Base-by-base conservation (phyloP, 2,329 filamentous ascomycete genomes). In the Escovopsis sp. region DNA sequence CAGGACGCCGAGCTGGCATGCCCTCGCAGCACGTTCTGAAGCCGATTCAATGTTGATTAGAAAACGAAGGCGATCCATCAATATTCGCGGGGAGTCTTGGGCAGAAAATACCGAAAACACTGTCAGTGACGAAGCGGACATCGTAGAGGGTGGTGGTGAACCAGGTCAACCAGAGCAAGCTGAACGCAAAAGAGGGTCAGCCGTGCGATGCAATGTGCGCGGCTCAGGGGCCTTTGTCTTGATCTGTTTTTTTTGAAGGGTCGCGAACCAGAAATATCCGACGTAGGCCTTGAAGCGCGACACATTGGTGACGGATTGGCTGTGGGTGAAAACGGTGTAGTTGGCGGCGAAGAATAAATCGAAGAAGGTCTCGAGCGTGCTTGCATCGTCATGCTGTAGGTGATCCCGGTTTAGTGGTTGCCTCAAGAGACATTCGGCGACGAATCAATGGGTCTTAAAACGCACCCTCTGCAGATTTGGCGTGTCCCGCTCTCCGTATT, bases 121-220 rank as follows among this genome's bases (percentile, higher is more conserved):
- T 77, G 55, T 83, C 78, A 23, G 73, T 67, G 1, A 73, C 69
- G 53, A 80, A 82, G 1, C 78, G 75, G 33, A 82, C 71, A 56
- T 83, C 79, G 55, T 77, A 80, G 1, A 82, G 59, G 7, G 70
- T 69, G 23, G 76, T 71, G 45, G 78, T 65, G 33, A 80, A 68
- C 79, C 79, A 82, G n/a, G 74, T 80, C 45, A 79, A 72, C 78
- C 77, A 82, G 6, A 82, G 61, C 15, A 82, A 63, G 19, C 70
- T 65, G 12, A 3, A 12, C 7, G 36, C 18, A 6, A 8, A 26
- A 19, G n/a, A 41, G 32, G 12, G 28, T 36, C 6, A n/a, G 35
- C 19, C 35, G 6, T 36, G 15, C 23, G 18, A 37, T 11, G 18
- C 5, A 10, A 12, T 26, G n/a, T n/a, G 30, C 5, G 19, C n/a